These are phyloP conservation scores for Calonectria hawksworthii DNA, from an alignment of 2,329 filamentous ascomycete genomes.

Conservation along the genomic window DNA sequence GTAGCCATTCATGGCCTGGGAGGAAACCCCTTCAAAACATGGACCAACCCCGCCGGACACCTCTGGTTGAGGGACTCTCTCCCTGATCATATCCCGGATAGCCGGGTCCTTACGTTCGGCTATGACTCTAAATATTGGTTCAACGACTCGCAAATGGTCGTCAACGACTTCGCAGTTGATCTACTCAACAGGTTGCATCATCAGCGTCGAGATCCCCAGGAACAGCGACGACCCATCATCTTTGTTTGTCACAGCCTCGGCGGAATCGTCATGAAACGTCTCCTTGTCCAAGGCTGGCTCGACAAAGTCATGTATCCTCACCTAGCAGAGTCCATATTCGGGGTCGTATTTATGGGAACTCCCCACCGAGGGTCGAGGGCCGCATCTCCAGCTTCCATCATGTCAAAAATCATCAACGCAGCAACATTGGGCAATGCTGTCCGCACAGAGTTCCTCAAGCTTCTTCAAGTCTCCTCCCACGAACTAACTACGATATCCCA, in stretches of 20 bases:
- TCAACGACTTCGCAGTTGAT: neutral
- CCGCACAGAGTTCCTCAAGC: neutral
- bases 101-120: neutral
- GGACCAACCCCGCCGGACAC: neutral
- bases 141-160: neutral
- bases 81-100: neutral
- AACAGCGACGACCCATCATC: neutral
- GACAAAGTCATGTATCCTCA: neutral
- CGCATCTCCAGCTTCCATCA: neutral
- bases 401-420: neutral
- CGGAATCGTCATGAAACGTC: neutral
- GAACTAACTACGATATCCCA: neutral
- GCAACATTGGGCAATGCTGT: neutral
- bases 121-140: conserved; percentile 7
- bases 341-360: conserved; percentile 1
- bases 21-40: conserved; percentile 6
- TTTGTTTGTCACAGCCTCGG: neutral
- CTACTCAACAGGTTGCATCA: neutral
- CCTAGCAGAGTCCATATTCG: neutral
- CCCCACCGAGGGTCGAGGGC: neutral
- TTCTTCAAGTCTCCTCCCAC: neutral
- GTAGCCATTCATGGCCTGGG: neutral
- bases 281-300: neutral
- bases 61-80: neutral
- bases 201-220: neutral